phyloP scores from a whole-genome alignment of 2,329 filamentous ascomycete genomes.

The Eutypella sp. region DNA sequence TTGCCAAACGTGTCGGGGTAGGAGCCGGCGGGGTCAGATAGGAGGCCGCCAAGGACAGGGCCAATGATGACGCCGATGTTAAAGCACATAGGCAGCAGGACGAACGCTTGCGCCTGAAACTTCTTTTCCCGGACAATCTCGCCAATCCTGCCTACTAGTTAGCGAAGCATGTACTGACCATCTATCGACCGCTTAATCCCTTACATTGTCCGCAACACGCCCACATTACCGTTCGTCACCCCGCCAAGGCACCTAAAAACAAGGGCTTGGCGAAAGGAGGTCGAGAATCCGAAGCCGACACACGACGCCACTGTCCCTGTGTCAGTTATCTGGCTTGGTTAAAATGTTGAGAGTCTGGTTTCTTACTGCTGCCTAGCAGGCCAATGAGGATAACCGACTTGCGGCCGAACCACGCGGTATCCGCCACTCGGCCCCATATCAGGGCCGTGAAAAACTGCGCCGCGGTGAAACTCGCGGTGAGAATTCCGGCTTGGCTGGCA shows the following conservation, averaged over 20 bases:
- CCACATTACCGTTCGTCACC: conserved; percentile 67
- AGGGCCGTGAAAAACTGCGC: conserved; percentile 81
- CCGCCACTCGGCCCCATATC: conserved; percentile 71
- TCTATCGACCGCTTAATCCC: conserved; percentile 5
- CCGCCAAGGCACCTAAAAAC: conserved; percentile 62
- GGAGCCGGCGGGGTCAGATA: conserved; percentile 40
- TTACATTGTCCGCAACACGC: conserved; percentile 68
- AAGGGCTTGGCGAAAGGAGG: conserved; percentile 55
- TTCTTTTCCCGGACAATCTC: conserved; percentile 40
- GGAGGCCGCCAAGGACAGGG: conserved; percentile 43
- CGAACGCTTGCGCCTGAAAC: conserved; percentile 38
- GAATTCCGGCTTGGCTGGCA: conserved; percentile 69
- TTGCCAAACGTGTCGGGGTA: conserved; percentile 42
- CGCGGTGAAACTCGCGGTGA: conserved; percentile 75
- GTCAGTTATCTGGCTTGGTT: conserved; percentile 4
- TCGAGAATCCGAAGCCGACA: conserved; percentile 67
- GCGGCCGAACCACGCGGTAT: conserved; percentile 59
- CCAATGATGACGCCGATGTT: conserved; percentile 62
- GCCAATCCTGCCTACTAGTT: conserved; percentile 31
- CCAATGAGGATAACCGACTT: conserved; percentile 78
- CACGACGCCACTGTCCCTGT: conserved; percentile 43
- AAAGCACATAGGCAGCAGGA: conserved; percentile 61
- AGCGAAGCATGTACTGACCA: neutral
- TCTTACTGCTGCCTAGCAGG: conserved; percentile 54
- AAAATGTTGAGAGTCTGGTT: neutral